Evolutionary conservation across 2,329 filamentous ascomycete species (phyloP).

Genomic region (Xylaria sp.): DNA sequence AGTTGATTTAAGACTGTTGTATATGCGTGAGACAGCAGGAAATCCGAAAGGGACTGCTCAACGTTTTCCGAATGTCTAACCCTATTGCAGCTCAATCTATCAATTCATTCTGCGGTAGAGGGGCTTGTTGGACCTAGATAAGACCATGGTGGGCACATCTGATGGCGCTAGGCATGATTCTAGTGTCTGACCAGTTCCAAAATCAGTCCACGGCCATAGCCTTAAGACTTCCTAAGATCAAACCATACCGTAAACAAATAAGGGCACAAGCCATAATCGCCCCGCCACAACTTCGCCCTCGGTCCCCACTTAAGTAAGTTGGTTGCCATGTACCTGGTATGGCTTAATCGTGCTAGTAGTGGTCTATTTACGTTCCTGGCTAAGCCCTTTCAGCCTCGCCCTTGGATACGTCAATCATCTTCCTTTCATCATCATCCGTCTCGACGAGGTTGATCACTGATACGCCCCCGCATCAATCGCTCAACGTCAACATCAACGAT

Average conservation of each 20-base stretch:
- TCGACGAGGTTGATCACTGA: conserved; percentile 3
- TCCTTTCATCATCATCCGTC: conserved; percentile 35
- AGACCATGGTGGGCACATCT: conserved; percentile 19
- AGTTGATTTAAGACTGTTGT: not conserved
- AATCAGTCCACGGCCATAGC: not conserved
- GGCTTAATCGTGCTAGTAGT: not conserved
- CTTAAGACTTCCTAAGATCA: not conserved
- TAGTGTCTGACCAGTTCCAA: not conserved
- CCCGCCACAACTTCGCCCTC: not conserved
- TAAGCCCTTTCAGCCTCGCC: conserved; percentile 25
- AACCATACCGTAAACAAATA: not conserved
- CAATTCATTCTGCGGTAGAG: not conserved
- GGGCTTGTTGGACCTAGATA: not conserved
- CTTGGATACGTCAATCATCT: conserved; percentile 24
- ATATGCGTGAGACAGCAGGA: not conserved
- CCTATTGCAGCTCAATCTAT: not conserved
- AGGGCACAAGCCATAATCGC: not conserved
- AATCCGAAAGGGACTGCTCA: not conserved
- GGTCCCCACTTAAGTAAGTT: not conserved
- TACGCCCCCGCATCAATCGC: not conserved
- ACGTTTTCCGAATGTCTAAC: not conserved
- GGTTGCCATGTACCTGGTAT: not conserved
- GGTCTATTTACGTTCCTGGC: not conserved
- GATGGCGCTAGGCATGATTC: conserved; percentile 8
- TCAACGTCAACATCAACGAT: not conserved